Evolutionary conservation across 2,329 filamentous ascomycete genomes (phyloP), one percentile per base, ranked within the genome.

Genomic region (Aspergillus bombycis): DNA sequence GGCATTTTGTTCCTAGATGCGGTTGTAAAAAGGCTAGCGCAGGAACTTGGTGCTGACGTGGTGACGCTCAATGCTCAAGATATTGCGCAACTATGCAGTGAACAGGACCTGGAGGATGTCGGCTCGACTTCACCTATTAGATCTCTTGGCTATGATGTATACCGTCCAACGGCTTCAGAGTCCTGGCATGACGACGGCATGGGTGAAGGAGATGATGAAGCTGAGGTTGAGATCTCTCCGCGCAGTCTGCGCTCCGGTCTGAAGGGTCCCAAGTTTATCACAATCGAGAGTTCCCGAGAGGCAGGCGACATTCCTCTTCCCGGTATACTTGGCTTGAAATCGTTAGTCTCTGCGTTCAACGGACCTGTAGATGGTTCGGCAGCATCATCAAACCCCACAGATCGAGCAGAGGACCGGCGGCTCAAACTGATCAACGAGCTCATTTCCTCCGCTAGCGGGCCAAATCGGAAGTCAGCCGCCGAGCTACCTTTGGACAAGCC

Each of bases 1-100:
- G 84, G 81, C 45, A 85, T 82, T 61, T 74, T 76, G 54, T 83
- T 85, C 65, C 77, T 92, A 41, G 84, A 89, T 66, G 77, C 80
- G 4, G 79, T 91, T n/a, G 85, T 94, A 2, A 83, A 86, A 63
- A 83, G 86, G 57, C 79, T 90, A 50, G 90, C 91, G 0, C 79
- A 80, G 14, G 83, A 87, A 38, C 79, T 91, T 79, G 69, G 74
- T 14, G 73, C 78, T 32, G 77, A 81, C 65, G 58, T 82, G 58
- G 72, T 81, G 52, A 80, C 77, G 0, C 71, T 82, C 53, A 79
- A 81, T 67, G 79, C 79, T 19, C 79, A 81, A 65, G 81, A 82
- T 68, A 81, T 82, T 62, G 78, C 79, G 30, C 76, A 81, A 64
- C 66, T 82, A 12, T 80, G 79, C 62, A 75, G 73, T 43, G 77